A percentile compares a stretch with the other conserved stretches of the same genome.
These are phyloP conservation scores for Elsinoe australis DNA, from an alignment of 2,329 filamentous ascomycete species.

Conservation along the genomic window DNA sequence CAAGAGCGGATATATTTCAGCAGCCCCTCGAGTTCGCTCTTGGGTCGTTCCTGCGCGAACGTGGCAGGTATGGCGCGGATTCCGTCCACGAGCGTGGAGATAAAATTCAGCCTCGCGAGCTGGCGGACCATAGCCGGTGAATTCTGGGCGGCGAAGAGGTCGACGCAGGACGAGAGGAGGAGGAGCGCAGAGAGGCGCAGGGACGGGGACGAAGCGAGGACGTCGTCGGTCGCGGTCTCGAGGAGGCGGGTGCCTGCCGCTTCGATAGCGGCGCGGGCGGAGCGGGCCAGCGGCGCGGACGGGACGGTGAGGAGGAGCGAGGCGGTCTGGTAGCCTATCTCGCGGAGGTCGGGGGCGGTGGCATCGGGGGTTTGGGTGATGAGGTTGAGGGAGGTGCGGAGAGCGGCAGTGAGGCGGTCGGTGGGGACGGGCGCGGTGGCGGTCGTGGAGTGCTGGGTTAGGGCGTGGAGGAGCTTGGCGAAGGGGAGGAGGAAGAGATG, in stretches of 20 bases:
- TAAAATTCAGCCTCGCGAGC: constrained; percentile 80
- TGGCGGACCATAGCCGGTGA: constrained; percentile 69
- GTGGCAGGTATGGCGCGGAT: constrained; percentile 71
- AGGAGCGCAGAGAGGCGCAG: constrained; percentile 82
- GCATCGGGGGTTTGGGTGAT: constrained; percentile 8
- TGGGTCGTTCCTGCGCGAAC: constrained; percentile 33
- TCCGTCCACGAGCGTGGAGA: constrained; percentile 82
- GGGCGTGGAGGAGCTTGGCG: constrained; percentile 63
- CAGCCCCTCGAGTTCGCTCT: constrained; percentile 46
- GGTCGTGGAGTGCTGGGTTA: constrained; percentile 46
- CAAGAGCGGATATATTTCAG: constrained; percentile 63
- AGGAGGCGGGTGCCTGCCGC: constrained; percentile 74
- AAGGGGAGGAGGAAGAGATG: constrained; percentile 65
- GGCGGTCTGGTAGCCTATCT: constrained; percentile 76
- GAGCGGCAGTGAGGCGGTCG: constrained; percentile 84
- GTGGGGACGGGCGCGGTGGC: constrained; percentile 62
- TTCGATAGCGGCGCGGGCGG: constrained; percentile 49
- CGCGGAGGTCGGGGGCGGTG: constrained; percentile 51
- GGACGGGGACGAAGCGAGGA: constrained; percentile 70
- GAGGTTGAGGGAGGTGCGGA: constrained; percentile 68
- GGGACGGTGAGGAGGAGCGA: neutral
- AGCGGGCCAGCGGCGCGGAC: constrained; percentile 33
- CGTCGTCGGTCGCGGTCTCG: constrained; percentile 86
- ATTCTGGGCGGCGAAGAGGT: constrained; percentile 59
- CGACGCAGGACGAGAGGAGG: constrained; percentile 70